phyloP scores from a whole-genome alignment of 2,329 filamentous ascomycete species.

The Talaromyces sp. region DNA sequence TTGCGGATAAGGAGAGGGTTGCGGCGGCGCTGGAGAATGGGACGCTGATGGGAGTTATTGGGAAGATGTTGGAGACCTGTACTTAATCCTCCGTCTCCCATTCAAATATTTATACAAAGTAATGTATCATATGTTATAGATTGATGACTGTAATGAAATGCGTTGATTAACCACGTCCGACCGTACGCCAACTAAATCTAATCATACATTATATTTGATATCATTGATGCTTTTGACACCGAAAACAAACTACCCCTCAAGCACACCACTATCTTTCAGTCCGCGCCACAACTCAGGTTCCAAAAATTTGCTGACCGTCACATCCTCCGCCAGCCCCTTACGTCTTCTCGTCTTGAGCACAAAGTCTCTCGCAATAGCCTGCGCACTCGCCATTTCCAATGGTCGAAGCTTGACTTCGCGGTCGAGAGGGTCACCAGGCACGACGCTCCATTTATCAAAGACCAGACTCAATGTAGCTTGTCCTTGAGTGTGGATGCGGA shows the following conservation, averaged over 20 bases:
- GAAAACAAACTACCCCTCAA: constrained; percentile 55
- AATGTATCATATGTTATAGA: background rate
- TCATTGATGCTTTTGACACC: background rate
- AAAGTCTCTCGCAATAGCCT: constrained; percentile 91
- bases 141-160: constrained; percentile 5
- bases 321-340: constrained; percentile 93
- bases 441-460: constrained; percentile 94
- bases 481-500: constrained; percentile 92
- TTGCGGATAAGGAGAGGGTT: constrained; percentile 94
- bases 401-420: constrained; percentile 76
- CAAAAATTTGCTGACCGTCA: constrained; percentile 91
- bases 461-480: constrained; percentile 85
- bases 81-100: background rate
- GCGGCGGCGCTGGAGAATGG: constrained; percentile 93
- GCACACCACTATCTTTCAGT: constrained; percentile 80
- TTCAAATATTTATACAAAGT: background rate
- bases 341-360: constrained; percentile 90
- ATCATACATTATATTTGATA: constrained; percentile 3
- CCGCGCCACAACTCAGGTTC: constrained; percentile 90
- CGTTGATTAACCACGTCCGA: background rate
- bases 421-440: constrained; percentile 92
- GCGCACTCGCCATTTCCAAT: constrained; percentile 80
- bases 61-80: constrained; percentile 91
- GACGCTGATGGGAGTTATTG: constrained; percentile 78
- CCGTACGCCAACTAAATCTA: constrained; percentile 6